phyloP scores from a whole-genome alignment of 768 basidiomycete species.

The Trametes coccinea region DNA sequence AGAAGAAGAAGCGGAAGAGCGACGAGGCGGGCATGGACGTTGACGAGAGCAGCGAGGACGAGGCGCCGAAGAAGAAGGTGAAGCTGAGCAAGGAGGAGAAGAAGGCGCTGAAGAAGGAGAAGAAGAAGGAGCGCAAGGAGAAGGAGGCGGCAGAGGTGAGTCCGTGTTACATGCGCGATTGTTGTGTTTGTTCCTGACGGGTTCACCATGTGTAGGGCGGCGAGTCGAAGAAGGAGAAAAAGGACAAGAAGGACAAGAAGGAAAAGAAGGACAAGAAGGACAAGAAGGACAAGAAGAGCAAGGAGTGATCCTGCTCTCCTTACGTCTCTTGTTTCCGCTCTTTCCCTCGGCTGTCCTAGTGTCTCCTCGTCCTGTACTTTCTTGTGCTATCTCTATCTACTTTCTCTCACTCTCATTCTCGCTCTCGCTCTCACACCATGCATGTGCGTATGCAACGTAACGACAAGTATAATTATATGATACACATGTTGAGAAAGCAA shows the following conservation, averaged over 20 bases:
- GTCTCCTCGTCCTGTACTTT: conserved; percentile 14
- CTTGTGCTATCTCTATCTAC: conserved; percentile 20
- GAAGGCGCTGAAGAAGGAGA: conserved; percentile 79
- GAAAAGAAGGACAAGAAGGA: conserved; percentile 51
- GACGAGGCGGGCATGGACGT: conserved; percentile 55
- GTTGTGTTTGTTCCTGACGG: conserved; percentile 6
- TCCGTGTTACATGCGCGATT: not conserved
- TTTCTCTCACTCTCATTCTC: conserved; percentile 1
- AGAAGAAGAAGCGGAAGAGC: conserved; percentile 69
- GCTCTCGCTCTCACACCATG: not conserved
- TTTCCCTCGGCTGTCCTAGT: not conserved
- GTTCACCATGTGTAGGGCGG: conserved; percentile 29
- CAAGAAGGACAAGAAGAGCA: conserved; percentile 59
- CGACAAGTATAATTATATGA: not conserved
- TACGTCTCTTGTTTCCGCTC: conserved; percentile 1
- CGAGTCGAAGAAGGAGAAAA: conserved; percentile 40
- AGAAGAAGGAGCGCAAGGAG: conserved; percentile 59
- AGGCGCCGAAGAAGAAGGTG: conserved; percentile 63
- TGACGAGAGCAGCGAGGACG: conserved; percentile 53
- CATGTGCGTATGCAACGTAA: conserved; percentile 9
- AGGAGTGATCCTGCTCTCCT: conserved; percentile 31
- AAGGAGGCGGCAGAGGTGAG: conserved; percentile 47
- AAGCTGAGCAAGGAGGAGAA: conserved; percentile 86
- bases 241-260: conserved; percentile 39
- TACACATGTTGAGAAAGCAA: conserved; percentile 12